A percentile compares a stretch with the other conserved stretches of the same genome.
phyloP scores from a whole-genome alignment of 1,284 basidiomycete genomes.

The Mycena citricolor region DNA sequence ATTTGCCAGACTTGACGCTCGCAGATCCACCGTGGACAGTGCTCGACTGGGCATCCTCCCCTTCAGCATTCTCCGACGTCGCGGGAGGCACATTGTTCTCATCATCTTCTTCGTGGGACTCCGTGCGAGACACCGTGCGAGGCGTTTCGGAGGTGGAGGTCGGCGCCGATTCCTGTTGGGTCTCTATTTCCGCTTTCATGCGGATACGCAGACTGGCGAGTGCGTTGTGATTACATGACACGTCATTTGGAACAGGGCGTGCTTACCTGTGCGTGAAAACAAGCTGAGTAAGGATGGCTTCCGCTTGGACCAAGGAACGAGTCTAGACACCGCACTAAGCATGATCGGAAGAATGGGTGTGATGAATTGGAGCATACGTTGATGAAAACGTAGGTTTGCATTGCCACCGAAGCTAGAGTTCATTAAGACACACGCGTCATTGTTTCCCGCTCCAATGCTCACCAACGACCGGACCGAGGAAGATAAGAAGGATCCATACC shows the following conservation, averaged over 20 bases:
- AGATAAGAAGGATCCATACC: constrained; percentile 66
- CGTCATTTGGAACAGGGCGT: not conserved
- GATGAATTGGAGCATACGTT: not conserved
- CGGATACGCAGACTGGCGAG: constrained; percentile 42
- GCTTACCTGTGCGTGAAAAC: constrained; percentile 51
- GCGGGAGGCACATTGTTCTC: constrained; percentile 18
- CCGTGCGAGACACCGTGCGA: constrained; percentile 3
- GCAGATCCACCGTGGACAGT: constrained; percentile 6
- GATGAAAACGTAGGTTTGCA: constrained; percentile 40
- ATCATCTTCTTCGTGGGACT: constrained; percentile 2
- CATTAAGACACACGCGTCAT: no score
- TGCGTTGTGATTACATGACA: not conserved
- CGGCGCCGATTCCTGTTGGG: constrained; percentile 13
- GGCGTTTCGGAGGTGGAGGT: constrained; percentile 30
- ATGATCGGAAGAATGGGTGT: no score
- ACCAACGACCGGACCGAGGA: constrained; percentile 49
- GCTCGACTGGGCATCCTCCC: not conserved
- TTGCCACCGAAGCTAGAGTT: constrained; percentile 35
- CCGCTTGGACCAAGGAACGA: constrained; percentile 37
- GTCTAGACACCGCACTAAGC: constrained; percentile 27
- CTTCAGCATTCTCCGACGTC: not conserved
- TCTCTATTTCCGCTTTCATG: constrained; percentile 43
- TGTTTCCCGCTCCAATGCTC: constrained; percentile 29
- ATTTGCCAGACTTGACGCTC: constrained; percentile 1
- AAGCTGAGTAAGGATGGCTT: constrained; percentile 53